Percentiles rank a stretch among this genome's conserved stretches.
Evolutionary conservation across 371 early-diverging fungal genomes (phyloP).

Genomic region (Saksenaea vasiformis): DNA sequence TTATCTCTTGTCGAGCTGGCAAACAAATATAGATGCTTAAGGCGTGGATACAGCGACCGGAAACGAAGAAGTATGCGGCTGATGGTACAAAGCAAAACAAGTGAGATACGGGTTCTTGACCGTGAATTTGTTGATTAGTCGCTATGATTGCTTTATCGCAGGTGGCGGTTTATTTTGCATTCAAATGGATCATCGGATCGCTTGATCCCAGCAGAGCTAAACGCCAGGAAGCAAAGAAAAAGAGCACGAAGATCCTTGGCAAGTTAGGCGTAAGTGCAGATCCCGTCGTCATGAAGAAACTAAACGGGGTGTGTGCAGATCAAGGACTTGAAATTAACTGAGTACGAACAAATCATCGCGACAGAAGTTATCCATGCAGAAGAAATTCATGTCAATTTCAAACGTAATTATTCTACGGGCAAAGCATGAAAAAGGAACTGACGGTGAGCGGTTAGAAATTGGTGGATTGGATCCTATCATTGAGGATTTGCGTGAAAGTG

Average conservation of each 20-base stretch:
- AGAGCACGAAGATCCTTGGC: slow-evolving; percentile 68
- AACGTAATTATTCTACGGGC: slow-evolving; percentile 50
- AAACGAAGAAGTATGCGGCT: slow-evolving; percentile 67
- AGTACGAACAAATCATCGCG: slow-evolving; percentile 94
- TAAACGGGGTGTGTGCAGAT: slow-evolving; percentile 29
- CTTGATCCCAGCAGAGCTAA: slow-evolving; percentile 78
- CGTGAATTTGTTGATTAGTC: slow-evolving; percentile 34
- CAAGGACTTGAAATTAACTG: slow-evolving; percentile 77
- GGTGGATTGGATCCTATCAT: slow-evolving; percentile 94
- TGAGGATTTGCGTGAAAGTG: slow-evolving; percentile 88
- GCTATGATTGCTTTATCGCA: slow-evolving; percentile 81
- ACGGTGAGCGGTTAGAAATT: slow-evolving; percentile 59
- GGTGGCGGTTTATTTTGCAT: slow-evolving; percentile 83
- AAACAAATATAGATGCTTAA: slow-evolving; percentile 22
- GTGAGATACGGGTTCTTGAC: not conserved
- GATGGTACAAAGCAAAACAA: slow-evolving; percentile 44
- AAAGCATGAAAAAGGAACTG: not conserved
- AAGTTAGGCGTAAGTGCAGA: slow-evolving; percentile 69
- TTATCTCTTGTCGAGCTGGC: not conserved
- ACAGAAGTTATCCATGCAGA: slow-evolving; percentile 92
- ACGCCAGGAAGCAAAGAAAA: slow-evolving; percentile 72
- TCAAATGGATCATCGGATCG: slow-evolving; percentile 74
- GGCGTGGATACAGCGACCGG: slow-evolving; percentile 55
- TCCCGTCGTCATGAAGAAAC: not conserved
- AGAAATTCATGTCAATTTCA: slow-evolving; percentile 85